phyloP scores from a whole-genome alignment of 768 basidiomycete genomes.

The Nidula microcarpa region DNA sequence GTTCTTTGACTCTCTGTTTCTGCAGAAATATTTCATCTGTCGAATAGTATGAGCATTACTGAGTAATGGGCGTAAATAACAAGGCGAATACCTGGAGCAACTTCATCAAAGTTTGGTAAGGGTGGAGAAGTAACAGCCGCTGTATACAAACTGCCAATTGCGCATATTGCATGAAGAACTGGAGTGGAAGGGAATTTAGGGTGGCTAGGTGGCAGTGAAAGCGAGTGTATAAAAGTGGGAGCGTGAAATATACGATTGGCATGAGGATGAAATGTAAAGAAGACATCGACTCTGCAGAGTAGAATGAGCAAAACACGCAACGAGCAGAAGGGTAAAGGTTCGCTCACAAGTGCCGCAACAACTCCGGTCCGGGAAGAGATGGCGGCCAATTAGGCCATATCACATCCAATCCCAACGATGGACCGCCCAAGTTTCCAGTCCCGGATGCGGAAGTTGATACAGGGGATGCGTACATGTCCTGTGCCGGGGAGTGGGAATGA shows the following conservation, averaged over 20 bases:
- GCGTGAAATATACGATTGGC: conserved; percentile 68
- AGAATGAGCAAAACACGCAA: not conserved
- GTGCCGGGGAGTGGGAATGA: conserved; percentile 20
- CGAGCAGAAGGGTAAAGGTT: not conserved
- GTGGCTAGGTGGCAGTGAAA: conserved; percentile 64
- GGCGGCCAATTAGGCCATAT: conserved; percentile 61
- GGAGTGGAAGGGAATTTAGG: conserved; percentile 69
- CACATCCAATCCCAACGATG: conserved; percentile 30
- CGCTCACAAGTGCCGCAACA: conserved; percentile 64
- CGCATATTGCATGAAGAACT: conserved; percentile 85
- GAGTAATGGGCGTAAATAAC: not conserved
- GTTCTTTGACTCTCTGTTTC: conserved; percentile 38
- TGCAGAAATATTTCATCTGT: conserved; percentile 55
- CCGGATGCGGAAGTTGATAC: conserved; percentile 3
- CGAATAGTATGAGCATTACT: not conserved
- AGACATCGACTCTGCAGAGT: conserved; percentile 60
- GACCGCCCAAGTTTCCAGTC: conserved; percentile 6
- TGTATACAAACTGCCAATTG: conserved; percentile 73
- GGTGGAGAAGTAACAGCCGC: conserved; percentile 60
- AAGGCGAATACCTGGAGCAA: conserved; percentile 34
- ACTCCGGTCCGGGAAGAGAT: conserved; percentile 55
- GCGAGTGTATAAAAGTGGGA: conserved; percentile 58
- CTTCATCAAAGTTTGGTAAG: conserved; percentile 43
- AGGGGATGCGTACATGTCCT: conserved; percentile 11
- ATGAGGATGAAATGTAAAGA: conserved; percentile 77